Percentiles rank a stretch among this genome's conserved stretches.
phyloP scores from a whole-genome alignment of 2,329 filamentous ascomycete species.

The Alternaria brassicae region DNA sequence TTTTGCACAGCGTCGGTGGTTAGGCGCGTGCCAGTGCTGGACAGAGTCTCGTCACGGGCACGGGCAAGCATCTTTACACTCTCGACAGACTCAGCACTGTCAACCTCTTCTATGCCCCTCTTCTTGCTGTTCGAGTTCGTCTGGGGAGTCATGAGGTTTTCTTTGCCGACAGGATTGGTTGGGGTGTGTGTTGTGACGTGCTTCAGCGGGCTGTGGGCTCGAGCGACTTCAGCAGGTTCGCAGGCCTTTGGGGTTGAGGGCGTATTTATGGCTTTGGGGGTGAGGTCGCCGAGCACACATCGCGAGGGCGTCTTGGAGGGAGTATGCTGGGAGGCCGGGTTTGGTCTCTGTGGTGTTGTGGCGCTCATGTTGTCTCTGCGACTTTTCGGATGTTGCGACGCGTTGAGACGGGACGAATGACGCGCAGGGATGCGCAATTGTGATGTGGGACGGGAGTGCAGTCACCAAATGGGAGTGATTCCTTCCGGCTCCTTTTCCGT shows the following conservation, averaged over 20 bases:
- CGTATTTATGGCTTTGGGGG: slow-evolving; percentile 45
- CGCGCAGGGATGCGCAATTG: slow-evolving; percentile 10
- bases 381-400: slow-evolving; percentile 24
- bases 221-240: slow-evolving; percentile 32
- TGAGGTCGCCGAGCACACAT: slow-evolving; percentile 47
- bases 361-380: slow-evolving; percentile 28
- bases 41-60: slow-evolving; percentile 26
- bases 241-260: slow-evolving; percentile 33
- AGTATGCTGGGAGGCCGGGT: slow-evolving; percentile 36
- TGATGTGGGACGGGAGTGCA: neutral
- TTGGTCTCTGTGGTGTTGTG: slow-evolving; percentile 31
- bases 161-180: slow-evolving; percentile 32
- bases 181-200: slow-evolving; percentile 39
- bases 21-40: slow-evolving; percentile 26
- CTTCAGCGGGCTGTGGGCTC: slow-evolving; percentile 46
- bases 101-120: slow-evolving; percentile 47
- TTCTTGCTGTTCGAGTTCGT: slow-evolving; percentile 41
- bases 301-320: slow-evolving; percentile 41
- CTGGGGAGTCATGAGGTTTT: slow-evolving; percentile 34
- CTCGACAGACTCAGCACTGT: slow-evolving; percentile 37
- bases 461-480: slow-evolving; percentile 11
- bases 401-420: slow-evolving; percentile 27
- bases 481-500: neutral
- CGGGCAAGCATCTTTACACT: slow-evolving; percentile 37
- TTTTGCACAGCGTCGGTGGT: slow-evolving; percentile 35